Conservation (phyloP, 1,284 basidiomycete genomes). For the Ganoderma boninense region DNA sequence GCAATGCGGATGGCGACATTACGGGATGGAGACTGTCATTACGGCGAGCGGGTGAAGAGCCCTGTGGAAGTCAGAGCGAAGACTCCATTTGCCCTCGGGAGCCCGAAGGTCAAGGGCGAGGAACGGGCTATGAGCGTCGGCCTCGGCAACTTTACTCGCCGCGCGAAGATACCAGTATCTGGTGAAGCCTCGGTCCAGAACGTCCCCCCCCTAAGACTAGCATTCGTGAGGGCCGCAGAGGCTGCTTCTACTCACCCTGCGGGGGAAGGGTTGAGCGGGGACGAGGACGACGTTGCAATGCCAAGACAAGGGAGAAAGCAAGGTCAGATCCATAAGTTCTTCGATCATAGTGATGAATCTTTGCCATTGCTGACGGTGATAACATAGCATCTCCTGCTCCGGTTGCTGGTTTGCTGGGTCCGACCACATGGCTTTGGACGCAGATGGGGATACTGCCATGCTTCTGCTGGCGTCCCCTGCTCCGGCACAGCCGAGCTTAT, state of each 20-base stretch:
- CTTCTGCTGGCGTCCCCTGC: not conserved
- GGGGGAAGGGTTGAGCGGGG: not conserved
- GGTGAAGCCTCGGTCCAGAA: not conserved
- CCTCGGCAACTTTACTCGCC: not conserved
- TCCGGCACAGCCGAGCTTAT: not conserved
- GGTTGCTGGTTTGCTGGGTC: not conserved
- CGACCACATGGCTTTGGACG: not conserved
- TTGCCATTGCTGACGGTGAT: not conserved
- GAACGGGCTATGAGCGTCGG: conserved; percentile 4
- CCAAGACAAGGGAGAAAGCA: not conserved
- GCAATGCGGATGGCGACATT: not conserved
- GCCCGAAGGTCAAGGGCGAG: not conserved
- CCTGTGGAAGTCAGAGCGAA: not conserved
- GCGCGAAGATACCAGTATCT: not conserved
- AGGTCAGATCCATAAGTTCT: not conserved
- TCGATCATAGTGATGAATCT: not conserved
- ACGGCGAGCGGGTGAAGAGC: not conserved
- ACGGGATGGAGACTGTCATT: not conserved
- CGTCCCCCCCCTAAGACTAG: not conserved
- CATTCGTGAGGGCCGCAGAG: not conserved
- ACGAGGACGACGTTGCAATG: not conserved
- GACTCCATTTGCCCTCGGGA: not conserved
- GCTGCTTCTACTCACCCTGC: not conserved
- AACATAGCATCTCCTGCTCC: not conserved
- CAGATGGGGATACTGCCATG: not conserved